Base-by-base conservation (phyloP, 768 basidiomycete genomes). In the Lactifluus volemus region DNA sequence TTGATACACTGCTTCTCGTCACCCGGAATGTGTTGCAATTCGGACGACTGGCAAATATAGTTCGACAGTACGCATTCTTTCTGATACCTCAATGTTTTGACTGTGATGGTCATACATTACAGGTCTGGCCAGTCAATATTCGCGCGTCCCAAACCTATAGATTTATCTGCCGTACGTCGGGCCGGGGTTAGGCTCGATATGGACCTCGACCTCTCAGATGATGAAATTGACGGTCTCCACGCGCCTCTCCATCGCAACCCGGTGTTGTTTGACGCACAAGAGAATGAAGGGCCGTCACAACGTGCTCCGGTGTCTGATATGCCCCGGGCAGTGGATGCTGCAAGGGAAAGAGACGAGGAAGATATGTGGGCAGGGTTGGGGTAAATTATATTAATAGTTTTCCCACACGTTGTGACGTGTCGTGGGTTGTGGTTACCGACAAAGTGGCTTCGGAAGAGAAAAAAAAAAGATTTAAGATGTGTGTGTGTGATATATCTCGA, bases 1-100 rank as follows among this genome's bases (percentile, higher is more conserved):
- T 98, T 51, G 97, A 98, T 70, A 97, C 92, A 2, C 76, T 98
- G 55, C 77, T 98, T 29, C 84, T 98, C 30, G 85, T 98, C 65
- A 92, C 89, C 19, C 83, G 96, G 45, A 98, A 98, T 70, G 83
- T 93, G 58, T 81, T 99, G 58, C 92, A 95, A 67, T 98, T 98
- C 70, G 86, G 89, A 32, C 84, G 95, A 29, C 78, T 99, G 17
- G 96, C 94, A 17, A 81, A 91, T 21, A 92, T 98, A 53, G 88
- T 98, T 83, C 81, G 95, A 74, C 91, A 94, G 93, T 96, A 70
- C 66, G 91, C 76, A 60, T 69, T 34, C 49, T 57, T 25, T 38
- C 39, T 59, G 21, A 42, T 60, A 17, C 52, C 17, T 55, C 5
- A 49, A 44, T 52, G 49, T 58, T n/a, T 29, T 52, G 38, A 56